These are phyloP conservation scores for Termitomyces sp. DNA, from an alignment of 768 basidiomycete species.

Conservation along the genomic window DNA sequence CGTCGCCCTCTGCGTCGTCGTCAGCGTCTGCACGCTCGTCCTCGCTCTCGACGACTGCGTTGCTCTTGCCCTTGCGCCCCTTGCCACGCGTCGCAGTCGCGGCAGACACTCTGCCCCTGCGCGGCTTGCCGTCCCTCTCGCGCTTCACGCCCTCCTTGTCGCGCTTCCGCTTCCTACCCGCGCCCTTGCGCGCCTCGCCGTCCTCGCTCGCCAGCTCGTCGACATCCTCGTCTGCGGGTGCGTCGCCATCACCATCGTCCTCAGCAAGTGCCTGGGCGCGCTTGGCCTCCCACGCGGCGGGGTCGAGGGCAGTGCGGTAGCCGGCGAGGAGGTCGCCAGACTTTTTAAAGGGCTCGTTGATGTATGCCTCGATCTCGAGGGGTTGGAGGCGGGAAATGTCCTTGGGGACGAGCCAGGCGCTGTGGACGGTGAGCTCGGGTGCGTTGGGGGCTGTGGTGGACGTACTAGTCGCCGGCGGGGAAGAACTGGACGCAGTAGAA, in stretches of 20 bases:
- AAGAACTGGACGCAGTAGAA: constrained; percentile 81
- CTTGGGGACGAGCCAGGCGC: constrained; percentile 79
- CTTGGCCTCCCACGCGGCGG: constrained; percentile 47
- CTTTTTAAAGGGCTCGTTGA: constrained; percentile 73
- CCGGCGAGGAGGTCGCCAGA: constrained; percentile 70
- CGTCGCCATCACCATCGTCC: constrained; percentile 34
- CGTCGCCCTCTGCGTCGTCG: constrained; percentile 30
- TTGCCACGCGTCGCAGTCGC: constrained; percentile 38
- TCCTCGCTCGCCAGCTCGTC: constrained; percentile 52
- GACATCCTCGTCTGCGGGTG: constrained; percentile 45
- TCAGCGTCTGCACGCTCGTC: constrained; percentile 43
- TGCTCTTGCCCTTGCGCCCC: constrained; percentile 41
- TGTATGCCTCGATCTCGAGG: constrained; percentile 80
- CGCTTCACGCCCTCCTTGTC: constrained; percentile 38
- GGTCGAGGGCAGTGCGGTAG: constrained; percentile 67
- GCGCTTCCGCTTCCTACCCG: constrained; percentile 49
- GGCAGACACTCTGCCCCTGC: neutral
- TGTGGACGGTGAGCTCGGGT: constrained; percentile 20
- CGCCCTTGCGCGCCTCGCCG: constrained; percentile 48
- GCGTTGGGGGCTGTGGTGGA: constrained; percentile 16
- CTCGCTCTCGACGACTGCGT: constrained; percentile 57
- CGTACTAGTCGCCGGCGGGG: constrained; percentile 91
- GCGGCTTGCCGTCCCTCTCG: neutral
- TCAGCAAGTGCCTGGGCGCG: constrained; percentile 17
- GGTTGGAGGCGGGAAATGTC: constrained; percentile 76